These are phyloP conservation scores for Retiboletus flavoniger DNA, from an alignment of 1,284 basidiomycete species.

Conservation along the genomic window DNA sequence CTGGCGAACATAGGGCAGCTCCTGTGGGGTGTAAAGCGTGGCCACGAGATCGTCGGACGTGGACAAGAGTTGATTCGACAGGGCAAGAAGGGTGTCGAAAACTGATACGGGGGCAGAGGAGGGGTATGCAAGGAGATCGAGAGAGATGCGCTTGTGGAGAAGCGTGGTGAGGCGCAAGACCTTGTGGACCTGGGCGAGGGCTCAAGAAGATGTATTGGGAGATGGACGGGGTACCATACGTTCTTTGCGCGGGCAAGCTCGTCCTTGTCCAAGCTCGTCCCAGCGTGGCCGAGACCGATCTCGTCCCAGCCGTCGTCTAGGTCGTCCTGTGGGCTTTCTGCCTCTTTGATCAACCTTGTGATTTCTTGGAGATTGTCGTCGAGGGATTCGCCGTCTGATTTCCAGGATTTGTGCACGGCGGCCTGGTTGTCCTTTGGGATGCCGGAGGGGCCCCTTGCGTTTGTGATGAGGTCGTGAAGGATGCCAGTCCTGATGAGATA, in stretches of 20 bases:
- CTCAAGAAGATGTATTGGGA: constrained; percentile 2
- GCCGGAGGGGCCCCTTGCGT: constrained; percentile 44
- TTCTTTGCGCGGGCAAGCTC: constrained; percentile 53
- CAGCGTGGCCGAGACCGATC: constrained; percentile 45
- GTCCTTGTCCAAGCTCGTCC: constrained; percentile 37
- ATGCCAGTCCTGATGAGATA: constrained; percentile 63
- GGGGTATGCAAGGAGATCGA: constrained; percentile 45
- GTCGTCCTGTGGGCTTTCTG: constrained; percentile 12
- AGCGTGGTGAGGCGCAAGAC: constrained; percentile 59
- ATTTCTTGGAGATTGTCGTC: constrained; percentile 63
- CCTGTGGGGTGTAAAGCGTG: constrained; percentile 62
- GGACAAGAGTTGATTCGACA: constrained; percentile 52
- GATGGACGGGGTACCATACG: constrained; percentile 36
- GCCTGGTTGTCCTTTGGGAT: constrained; percentile 57
- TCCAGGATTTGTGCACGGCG: constrained; percentile 60
- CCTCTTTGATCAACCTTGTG: constrained; percentile 50
- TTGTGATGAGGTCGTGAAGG: constrained; percentile 64
- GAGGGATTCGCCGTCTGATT: constrained; percentile 54
- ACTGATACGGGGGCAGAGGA: constrained; percentile 27
- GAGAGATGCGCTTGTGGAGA: constrained; percentile 59
- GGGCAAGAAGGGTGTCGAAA: constrained; percentile 51
- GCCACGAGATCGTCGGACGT: constrained; percentile 64
- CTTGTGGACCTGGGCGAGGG: constrained; percentile 47
- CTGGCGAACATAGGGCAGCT: constrained; percentile 39
- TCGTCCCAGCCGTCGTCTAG: constrained; percentile 66